Evolutionary conservation across 2,329 filamentous ascomycete species (phyloP).

Genomic region (Aspergillus quadricinctus): DNA sequence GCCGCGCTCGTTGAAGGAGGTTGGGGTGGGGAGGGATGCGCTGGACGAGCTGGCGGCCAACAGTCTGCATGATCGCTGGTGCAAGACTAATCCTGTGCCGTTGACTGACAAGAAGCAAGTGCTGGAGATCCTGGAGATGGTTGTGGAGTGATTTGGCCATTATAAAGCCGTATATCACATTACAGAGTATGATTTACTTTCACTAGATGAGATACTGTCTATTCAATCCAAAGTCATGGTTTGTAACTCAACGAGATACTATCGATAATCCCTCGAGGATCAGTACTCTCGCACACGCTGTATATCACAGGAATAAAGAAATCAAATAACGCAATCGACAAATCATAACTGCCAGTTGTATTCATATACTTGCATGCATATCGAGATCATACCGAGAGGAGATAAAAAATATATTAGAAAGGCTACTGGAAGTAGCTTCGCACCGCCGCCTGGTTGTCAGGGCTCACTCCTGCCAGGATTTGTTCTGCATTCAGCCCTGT

Average conservation of each 20-base stretch:
- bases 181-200: too few species aligned
- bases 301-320: not conserved
- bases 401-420: conserved; percentile 3
- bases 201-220: conserved; percentile 1
- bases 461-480: conserved; percentile 68
- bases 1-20: conserved; percentile 51
- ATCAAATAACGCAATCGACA: not conserved
- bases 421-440: conserved; percentile 68
- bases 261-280: not conserved
- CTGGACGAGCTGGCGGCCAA: conserved; percentile 47
- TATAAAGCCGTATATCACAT: not conserved
- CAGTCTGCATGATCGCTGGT: conserved; percentile 49
- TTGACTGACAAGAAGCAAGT: conserved; percentile 47
- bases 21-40: conserved; percentile 47
- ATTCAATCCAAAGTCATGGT: not conserved
- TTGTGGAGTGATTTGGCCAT: conserved; percentile 15
- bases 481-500: conserved; percentile 72
- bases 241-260: not conserved
- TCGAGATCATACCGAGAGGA: conserved; percentile 2
- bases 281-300: not conserved
- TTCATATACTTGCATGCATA: not conserved
- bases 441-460: conserved; percentile 76
- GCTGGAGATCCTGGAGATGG: conserved; percentile 48
- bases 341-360: not conserved
- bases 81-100: conserved; percentile 48